Evolutionary conservation across 495 filamentous ascomycete genomes (phyloP), one percentile per base, ranked within the genome.

Genomic region (Clavariopsis aquatica): DNA sequence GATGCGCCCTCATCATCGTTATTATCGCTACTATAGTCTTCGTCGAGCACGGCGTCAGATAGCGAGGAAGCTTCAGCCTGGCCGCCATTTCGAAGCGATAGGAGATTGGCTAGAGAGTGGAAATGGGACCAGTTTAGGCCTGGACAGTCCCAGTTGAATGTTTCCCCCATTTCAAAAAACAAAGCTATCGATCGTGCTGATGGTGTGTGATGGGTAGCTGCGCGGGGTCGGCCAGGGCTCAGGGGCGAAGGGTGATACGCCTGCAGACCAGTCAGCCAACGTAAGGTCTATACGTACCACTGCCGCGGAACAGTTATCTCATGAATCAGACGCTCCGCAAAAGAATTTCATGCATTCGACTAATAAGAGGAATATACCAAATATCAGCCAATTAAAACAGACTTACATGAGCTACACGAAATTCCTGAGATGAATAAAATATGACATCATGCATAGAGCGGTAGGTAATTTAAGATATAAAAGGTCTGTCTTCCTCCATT

Each of bases 31-130:
- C 49, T 52, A 52, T 28, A 53, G 31, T 53, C 28, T 53, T 62
- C 49, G 27, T 62, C 49, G 20, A 62, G 46, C 49, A 62, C 29
- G 17, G n/a, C 28, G 20, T 53, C 49, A 34, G 58, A 34, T 20
- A 62, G 29, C 58, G 28, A 41, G 26, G 58, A 26, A 1, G 28
- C 43, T 43, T 62, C 49, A 31, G 31, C 58, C 29, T 62, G 49
- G 27, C 58, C 58, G 19, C 58, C 58, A 52, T 62, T 62, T 43
- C 49, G 46, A 53, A 62, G 58, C 13, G 58, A 62, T 29, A 62
- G 49, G 26, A 62, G 58, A 41, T 62, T 62, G 13, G 58, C 31
- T 27, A 62, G 47, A 62, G 58, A 26, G 19, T 52, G 26, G 23
- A 62, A 62, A 41, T 62, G 49, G 46, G 58, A 23, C 28, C 26